Evolutionary conservation across 441 rosid species (phyloP).

Genomic region (Populus hybrid): DNA sequence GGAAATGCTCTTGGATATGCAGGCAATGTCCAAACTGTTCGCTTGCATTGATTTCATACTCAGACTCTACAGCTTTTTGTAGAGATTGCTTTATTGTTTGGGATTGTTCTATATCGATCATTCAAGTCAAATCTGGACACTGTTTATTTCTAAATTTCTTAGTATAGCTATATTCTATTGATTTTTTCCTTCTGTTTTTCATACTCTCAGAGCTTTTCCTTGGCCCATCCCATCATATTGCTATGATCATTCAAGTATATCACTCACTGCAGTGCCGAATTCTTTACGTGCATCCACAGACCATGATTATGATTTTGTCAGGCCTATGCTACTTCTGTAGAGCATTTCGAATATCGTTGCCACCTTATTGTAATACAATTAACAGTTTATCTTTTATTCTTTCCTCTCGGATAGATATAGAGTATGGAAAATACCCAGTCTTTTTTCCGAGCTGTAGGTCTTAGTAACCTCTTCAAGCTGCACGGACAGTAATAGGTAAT

Average conservation of each 20-base stretch:
- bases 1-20: neutral
- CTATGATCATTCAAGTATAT: neutral
- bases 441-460: slow-evolving; percentile 36
- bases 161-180: slow-evolving; percentile 15
- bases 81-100: neutral
- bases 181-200: neutral
- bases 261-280: neutral
- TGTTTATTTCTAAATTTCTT: too few relatives aligned
- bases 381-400: too few relatives aligned
- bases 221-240: neutral
- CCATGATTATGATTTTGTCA: too few relatives aligned
- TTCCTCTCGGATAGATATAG: neutral
- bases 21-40: neutral
- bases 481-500: slow-evolving; percentile 74
- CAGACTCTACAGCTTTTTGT: neutral
- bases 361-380: neutral
- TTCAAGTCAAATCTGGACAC: too few relatives aligned
- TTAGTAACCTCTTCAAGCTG: slow-evolving; percentile 83
- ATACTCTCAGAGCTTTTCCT: neutral
- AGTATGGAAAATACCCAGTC: neutral
- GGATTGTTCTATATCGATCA: neutral
- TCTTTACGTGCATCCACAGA: too few relatives aligned
- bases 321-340: too few relatives aligned
- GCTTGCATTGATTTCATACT: neutral
- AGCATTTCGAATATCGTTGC: too few relatives aligned